Conservation (phyloP, 192 early-diverging fungal genomes). For the Backusella circina region DNA sequence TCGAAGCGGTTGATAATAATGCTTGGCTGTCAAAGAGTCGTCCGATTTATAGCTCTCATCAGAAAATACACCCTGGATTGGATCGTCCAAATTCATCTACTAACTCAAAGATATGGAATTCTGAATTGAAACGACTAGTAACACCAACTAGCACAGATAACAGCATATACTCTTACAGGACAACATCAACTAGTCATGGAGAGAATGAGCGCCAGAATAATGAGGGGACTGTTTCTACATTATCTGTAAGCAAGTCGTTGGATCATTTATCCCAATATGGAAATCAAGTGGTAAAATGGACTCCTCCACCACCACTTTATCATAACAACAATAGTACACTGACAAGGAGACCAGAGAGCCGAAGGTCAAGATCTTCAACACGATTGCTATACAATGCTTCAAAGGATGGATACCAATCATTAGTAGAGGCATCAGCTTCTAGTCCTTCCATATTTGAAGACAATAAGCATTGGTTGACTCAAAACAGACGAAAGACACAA, state of each 20-base stretch:
- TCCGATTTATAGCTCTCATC: constrained; percentile 7
- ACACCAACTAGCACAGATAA: neutral
- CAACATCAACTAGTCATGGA: neutral
- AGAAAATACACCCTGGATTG: neutral
- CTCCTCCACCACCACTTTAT: neutral
- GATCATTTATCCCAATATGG: neutral
- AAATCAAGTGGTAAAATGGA: constrained; percentile 6
- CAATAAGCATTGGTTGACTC: neutral
- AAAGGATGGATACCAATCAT: neutral
- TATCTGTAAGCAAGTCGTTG: neutral
- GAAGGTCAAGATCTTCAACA: neutral
- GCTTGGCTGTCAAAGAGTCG: neutral
- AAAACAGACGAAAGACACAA: neutral
- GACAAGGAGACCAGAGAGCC: neutral
- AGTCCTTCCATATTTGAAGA: neutral
- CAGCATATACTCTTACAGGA: neutral
- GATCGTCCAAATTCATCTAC: constrained; percentile 5
- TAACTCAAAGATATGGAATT: neutral
- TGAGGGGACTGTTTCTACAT: neutral
- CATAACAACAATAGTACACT: neutral
- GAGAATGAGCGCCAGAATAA: neutral
- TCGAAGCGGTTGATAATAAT: neutral
- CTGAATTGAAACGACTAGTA: neutral
- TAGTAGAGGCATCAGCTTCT: neutral
- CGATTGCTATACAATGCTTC: neutral